Percentiles rank a stretch among this genome's conserved stretches.
Evolutionary conservation across 2,329 filamentous ascomycete species (phyloP).

Genomic region (Purpureocillium lavendulum): DNA sequence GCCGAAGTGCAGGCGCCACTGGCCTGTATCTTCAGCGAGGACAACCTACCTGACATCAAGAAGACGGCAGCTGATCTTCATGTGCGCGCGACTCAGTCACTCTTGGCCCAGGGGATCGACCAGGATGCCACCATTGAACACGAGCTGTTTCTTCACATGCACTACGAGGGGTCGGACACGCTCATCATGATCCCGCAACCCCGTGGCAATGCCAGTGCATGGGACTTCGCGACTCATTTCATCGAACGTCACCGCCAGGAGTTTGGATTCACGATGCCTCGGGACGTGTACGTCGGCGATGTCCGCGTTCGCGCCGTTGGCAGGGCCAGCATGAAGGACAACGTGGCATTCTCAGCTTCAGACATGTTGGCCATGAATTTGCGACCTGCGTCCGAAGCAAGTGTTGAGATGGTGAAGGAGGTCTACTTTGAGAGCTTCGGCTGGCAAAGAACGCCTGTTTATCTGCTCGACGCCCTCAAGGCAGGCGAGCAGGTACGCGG

Average conservation of each 20-base stretch:
- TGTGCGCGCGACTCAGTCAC: no score
- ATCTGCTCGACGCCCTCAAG: slow-evolving; percentile 66
- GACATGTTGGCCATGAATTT: no score
- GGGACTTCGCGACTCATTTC: slow-evolving; percentile 58
- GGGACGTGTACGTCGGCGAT: slow-evolving; percentile 86
- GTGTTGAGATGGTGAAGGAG: no score
- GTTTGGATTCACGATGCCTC: slow-evolving; percentile 85
- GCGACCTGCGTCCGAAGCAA: no score
- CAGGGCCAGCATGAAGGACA: slow-evolving; percentile 71
- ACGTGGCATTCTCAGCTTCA: no score
- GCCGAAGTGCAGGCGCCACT: slow-evolving; percentile 57
- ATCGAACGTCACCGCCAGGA: slow-evolving; percentile 83
- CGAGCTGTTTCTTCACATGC: slow-evolving; percentile 90
- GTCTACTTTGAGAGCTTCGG: slow-evolving; percentile 88
- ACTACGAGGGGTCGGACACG: slow-evolving; percentile 84
- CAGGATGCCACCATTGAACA: slow-evolving; percentile 66
- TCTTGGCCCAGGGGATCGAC: no score
- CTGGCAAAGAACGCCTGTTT: slow-evolving; percentile 69
- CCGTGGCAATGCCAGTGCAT: slow-evolving; percentile 59
- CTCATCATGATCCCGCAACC: slow-evolving; percentile 93
- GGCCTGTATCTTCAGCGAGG: no score
- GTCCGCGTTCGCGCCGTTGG: slow-evolving; percentile 83
- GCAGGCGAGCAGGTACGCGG: slow-evolving; percentile 67
- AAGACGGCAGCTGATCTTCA: slow-evolving; percentile 79
- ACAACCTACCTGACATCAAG: no score